Evolutionary conservation across 179 eudicot species (phyloP), one percentile per base, ranked within the genome.

Genomic region (Silene vulgaris): DNA sequence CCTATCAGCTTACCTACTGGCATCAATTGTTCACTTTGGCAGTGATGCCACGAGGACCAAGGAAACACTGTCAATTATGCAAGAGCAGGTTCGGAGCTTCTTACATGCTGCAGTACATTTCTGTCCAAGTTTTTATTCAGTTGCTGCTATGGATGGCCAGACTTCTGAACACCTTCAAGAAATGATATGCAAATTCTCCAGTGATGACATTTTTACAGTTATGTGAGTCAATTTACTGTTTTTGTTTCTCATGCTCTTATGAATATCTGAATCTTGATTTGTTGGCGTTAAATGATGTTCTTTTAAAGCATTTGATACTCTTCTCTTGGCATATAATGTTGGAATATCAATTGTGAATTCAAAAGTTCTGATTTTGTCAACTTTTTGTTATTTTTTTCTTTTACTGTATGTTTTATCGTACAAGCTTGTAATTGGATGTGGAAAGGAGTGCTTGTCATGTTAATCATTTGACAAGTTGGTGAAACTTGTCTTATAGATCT

Each of bases 121-220:
- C 79, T 69, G 92, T 60, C 86, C 98, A 73, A 93, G 98, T 85
- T 93, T 93, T 79, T 93, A 93, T 75, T 90, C 96, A 16, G 78
- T 93, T 79, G 96, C 98, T 74, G 97, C 98, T 74, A 89, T 90
- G 97, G 98, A 93, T 83, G 97, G 98, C 68, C 98, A 93, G 87
- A 93, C 98, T 68, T 93, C 98, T 65, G 90, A 87, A 64, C 98
- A 93, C 82, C 91, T 93, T 76, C 93, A 80, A 64, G 81, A 83
- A 62, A 82, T 86, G 71, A 86, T 94, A 77, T 88, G 91, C 77
- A 80, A 89, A 80, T 79, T 85, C 82, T 82, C 97, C 16, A 87
- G 84, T 70, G 88, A 91, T 80, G 92, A 91, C 75, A 87, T 89
- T 79, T 80, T 85, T 79, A 90, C 92, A 70, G 88, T 94, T 75